phyloP scores from a whole-genome alignment of 2,329 filamentous ascomycete genomes.

The Fusarium multiceps region DNA sequence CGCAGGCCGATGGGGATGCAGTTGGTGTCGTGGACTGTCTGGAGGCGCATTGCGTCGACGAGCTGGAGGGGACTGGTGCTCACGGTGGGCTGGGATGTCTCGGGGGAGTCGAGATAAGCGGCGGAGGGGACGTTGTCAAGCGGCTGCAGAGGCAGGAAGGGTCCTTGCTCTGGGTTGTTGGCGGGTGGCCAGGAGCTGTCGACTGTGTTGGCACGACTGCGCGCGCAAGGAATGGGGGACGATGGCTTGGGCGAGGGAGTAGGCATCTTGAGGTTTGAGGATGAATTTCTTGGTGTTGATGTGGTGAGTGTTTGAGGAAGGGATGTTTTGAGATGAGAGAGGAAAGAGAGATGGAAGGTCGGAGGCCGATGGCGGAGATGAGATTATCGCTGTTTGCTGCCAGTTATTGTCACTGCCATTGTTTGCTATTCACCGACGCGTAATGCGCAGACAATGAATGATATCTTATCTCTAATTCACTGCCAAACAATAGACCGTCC shows the following conservation, averaged over 20 bases:
- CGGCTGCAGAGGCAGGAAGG: not conserved
- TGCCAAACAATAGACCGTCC: not conserved
- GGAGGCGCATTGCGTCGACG: slow-evolving; percentile 23
- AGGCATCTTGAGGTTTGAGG: not conserved
- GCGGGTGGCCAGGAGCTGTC: not conserved
- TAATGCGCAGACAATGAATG: not conserved
- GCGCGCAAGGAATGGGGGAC: not conserved
- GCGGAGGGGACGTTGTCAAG: not conserved
- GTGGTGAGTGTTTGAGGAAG: too few species aligned
- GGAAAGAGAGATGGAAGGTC: not conserved
- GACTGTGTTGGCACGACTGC: not conserved
- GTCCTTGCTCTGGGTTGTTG: not conserved
- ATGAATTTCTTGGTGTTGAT: not conserved
- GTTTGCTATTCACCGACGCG: not conserved
- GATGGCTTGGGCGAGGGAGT: not conserved
- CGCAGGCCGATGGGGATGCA: slow-evolving; percentile 1
- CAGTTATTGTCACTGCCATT: not conserved
- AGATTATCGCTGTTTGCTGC: not conserved
- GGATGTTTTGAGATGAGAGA: not conserved
- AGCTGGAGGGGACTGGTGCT: not conserved
- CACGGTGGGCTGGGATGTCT: not conserved
- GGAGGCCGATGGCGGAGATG: not conserved
- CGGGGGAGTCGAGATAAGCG: not conserved
- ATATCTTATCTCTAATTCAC: not conserved
- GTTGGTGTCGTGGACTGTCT: slow-evolving; percentile 3